A percentile compares a stretch with the other conserved stretches of the same genome.
Conservation (phyloP, 164 flowering plant genomes). For the Amborella trichopoda region DNA sequence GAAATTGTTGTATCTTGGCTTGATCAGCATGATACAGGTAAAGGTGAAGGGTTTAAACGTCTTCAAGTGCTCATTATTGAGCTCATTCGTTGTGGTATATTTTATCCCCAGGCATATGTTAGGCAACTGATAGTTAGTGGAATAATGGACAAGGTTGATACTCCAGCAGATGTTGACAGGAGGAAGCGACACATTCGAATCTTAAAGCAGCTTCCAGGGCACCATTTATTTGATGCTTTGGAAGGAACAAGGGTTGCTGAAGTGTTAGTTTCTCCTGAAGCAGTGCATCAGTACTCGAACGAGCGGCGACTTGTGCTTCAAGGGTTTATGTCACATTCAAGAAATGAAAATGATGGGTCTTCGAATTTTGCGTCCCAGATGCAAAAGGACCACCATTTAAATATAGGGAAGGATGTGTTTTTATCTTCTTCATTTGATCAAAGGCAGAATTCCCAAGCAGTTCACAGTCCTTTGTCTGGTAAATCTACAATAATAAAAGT, state of each 20-base stretch:
- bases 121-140: conserved; percentile 95
- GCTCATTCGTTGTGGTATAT: conserved; percentile 66
- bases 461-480: conserved; percentile 12
- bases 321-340: conserved; percentile 24
- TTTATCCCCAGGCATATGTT: conserved; percentile 78
- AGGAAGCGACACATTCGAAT: conserved; percentile 54
- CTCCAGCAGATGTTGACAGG: conserved; percentile 29
- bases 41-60: conserved; percentile 63
- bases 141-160: conserved; percentile 44
- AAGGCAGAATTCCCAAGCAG: conserved; percentile 21
- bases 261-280: conserved; percentile 29
- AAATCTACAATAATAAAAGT: conserved; percentile 19
- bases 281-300: conserved; percentile 51
- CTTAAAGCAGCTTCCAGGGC: conserved; percentile 72
- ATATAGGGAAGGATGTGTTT: conserved; percentile 19
- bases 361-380: conserved; percentile 7
- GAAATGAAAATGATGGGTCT: conserved; percentile 2
- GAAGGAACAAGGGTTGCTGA: conserved; percentile 48
- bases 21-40: conserved; percentile 77
- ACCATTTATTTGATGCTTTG: conserved; percentile 41
- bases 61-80: conserved; percentile 64
- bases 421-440: conserved; percentile 24
- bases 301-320: conserved; percentile 79
- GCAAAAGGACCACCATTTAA: conserved; percentile 16
- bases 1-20: conserved; percentile 95